Conservation (phyloP, 495 filamentous ascomycete genomes). For the Cairneyella variabilis region DNA sequence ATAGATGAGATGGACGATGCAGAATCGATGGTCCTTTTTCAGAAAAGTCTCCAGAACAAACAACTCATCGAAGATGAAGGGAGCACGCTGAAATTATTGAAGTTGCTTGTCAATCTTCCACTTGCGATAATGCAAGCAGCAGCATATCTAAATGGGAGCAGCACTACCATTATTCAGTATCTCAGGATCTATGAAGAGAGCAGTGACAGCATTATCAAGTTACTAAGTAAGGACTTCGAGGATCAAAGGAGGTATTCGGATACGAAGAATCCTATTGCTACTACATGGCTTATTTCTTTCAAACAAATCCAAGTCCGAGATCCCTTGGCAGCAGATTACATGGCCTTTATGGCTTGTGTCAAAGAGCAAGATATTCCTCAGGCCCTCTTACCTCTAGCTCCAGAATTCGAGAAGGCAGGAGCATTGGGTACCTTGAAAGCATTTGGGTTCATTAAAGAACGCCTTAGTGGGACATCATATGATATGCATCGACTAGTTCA, state of each 20-base stretch:
- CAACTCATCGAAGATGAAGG: conserved; percentile 1
- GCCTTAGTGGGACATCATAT: conserved; percentile 1
- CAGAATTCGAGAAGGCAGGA: conserved; percentile 6
- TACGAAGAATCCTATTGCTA: conserved; percentile 46
- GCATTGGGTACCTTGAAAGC: conserved; percentile 15
- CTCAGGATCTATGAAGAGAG: conserved; percentile 9
- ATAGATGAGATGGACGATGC: conserved; percentile 6
- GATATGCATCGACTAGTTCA: conserved; percentile 45
- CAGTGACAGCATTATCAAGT: conserved; percentile 10
- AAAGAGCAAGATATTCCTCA: conserved; percentile 5
- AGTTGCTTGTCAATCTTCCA: conserved; percentile 31
- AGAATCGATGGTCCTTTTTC: conserved; percentile 8
- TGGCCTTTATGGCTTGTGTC: conserved; percentile 35
- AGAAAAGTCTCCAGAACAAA: conserved; percentile 9
- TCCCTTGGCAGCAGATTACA: conserved; percentile 30
- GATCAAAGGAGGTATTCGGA: conserved; percentile 40
- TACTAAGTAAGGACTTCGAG: conserved; percentile 48
- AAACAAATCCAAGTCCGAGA: conserved; percentile 36
- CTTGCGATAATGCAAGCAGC: conserved; percentile 44
- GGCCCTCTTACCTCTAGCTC: conserved; percentile 1
- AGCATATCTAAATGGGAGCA: conserved; percentile 28
- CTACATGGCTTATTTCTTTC: conserved; percentile 53
- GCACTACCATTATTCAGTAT: conserved; percentile 11
- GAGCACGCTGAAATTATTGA: conserved; percentile 4
- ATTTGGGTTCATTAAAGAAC: conserved; percentile 14